Base-by-base conservation (phyloP, 2,329 filamentous ascomycete species). In the Samsoniella hepiali region DNA sequence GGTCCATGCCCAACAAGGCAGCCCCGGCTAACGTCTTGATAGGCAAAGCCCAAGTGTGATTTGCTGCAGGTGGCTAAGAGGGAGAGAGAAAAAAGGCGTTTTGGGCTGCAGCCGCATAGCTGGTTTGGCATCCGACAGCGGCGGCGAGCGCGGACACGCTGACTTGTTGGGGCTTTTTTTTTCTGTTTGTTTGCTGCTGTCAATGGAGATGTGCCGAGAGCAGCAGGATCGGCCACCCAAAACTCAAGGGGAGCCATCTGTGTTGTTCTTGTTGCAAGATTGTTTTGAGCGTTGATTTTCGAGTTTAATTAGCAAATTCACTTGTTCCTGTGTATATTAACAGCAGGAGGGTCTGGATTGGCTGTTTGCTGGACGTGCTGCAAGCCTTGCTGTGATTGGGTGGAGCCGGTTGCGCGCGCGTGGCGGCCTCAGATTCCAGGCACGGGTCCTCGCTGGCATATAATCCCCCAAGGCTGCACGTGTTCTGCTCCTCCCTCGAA, bases 401-500 rank as follows among this genome's bases (percentile, higher is more conserved):
- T 53, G 36, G 47, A 60, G 5, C 34, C 13, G 22, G 22, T 22
- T 22, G 22, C 22, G 22, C 22, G 22, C 22, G 22, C 22, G 6
- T 34, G 15, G 8, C 10, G 29, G 49, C 58, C 58, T 61, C 8
- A 61, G 0, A 17, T 36, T 6, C n/a, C 3, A 61, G 58, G 58
- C 58, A 53, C 3, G 17, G 1, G 11, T 2, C 3, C 8, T 15
- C 61, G 58, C 65, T 64, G 65, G 66, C 74, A 74, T 74, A 74
- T 74, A 75, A 74, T 69, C 70, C 67, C 71, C 71, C 72, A 72
- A 73, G 73, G 65, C 72, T 75, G 74, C 75, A 77, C 75, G 75
- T 77, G 75, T 74, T 76, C 71, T 70, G 69, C 69, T 69, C 71
- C 69, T 72, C 73, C 69, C 68, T 68, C 70, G 68, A 58, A 69